Evolutionary conservation across 2,329 filamentous ascomycete genomes (phyloP), one percentile per base, ranked within the genome.

Genomic region (Monosporascus cannonballus): DNA sequence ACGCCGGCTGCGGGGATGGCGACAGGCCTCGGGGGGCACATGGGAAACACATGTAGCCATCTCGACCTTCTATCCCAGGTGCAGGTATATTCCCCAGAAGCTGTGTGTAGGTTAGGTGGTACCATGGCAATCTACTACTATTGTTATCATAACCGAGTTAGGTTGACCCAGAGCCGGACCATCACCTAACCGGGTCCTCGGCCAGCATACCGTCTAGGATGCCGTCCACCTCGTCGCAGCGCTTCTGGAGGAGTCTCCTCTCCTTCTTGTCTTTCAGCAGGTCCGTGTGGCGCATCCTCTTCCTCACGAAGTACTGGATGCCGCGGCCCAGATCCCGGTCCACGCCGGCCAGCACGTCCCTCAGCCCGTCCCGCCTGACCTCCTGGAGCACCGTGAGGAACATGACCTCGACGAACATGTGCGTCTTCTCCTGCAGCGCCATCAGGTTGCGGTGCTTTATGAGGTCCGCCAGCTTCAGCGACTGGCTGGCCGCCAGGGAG

Each of bases 261-360:
- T 81, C 73, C 56, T 71, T 71, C 61, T 76, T 79, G 6, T 73
- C 71, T 15, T 72, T 70, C 44, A 79, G 67, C 57, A 83, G 69
- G 61, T 81, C 71, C 1, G 85, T 87, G 66, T 85, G 87, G 4
- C 80, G 76, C 17, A 96, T 78, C 45, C 87, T 80, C 67, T 87
- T 91, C 64, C 83, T 82, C 50, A 97, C 64, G 65, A 96, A 94
- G 69, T 86, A 95, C 56, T 88, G 84, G 58, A 96, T 64, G 0
- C 89, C 89, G 52, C 82, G 82, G 5, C 86, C 83, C 56, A 96
- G 79, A 53, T 86, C 81, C 0, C 85, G 83, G 53, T 81, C 80
- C 1, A 83, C 80, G 11, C 80, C 80, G 18, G 79, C 72, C 66
- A 96, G 89, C 1, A 90, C 72, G 48, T 84, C 84, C 56, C 81